A percentile compares a stretch with the other conserved stretches of the same genome.
Evolutionary conservation across 768 basidiomycete genomes (phyloP).

Genomic region (Tephrocybe sp.): DNA sequence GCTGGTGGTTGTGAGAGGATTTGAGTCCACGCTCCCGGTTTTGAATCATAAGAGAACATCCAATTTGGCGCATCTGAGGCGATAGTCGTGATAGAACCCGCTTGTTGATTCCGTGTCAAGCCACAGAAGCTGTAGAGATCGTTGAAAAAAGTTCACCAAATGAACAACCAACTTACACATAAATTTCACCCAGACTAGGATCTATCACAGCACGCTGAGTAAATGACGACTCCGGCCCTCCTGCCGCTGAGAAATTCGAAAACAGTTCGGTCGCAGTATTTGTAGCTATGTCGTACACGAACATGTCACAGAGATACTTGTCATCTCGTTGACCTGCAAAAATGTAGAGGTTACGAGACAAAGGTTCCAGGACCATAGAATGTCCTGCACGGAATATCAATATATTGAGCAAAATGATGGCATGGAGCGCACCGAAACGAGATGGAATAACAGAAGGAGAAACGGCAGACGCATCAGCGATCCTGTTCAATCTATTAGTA

Average conservation of each 20-base stretch:
- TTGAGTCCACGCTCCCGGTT: conserved; percentile 64
- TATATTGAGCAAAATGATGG: neutral
- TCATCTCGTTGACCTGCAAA: conserved; percentile 74
- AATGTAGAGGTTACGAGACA: conserved; percentile 57
- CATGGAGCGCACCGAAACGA: conserved; percentile 49
- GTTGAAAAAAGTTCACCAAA: neutral
- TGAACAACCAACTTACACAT: conserved; percentile 50
- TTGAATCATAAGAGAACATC: conserved; percentile 61
- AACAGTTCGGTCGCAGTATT: conserved; percentile 60
- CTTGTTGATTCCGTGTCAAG: conserved; percentile 40
- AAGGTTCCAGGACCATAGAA: conserved; percentile 76
- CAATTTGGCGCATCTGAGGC: conserved; percentile 56
- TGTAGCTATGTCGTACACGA: conserved; percentile 60
- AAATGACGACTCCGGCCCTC: conserved; percentile 72
- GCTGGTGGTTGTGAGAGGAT: conserved; percentile 39
- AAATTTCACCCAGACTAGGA: conserved; percentile 59
- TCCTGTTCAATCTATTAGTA: conserved; percentile 13
- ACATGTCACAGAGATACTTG: conserved; percentile 73
- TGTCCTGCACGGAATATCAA: conserved; percentile 44
- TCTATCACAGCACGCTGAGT: conserved; percentile 76
- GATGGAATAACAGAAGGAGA: conserved; percentile 47
- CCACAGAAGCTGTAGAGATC: conserved; percentile 54
- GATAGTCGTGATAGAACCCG: conserved; percentile 37
- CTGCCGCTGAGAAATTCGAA: conserved; percentile 54
- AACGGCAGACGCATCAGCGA: conserved; percentile 23